A percentile compares a stretch with the other conserved stretches of the same genome.
These are phyloP conservation scores for Melampsora americana DNA, from an alignment of 1,284 basidiomycete genomes.

Conservation along the genomic window DNA sequence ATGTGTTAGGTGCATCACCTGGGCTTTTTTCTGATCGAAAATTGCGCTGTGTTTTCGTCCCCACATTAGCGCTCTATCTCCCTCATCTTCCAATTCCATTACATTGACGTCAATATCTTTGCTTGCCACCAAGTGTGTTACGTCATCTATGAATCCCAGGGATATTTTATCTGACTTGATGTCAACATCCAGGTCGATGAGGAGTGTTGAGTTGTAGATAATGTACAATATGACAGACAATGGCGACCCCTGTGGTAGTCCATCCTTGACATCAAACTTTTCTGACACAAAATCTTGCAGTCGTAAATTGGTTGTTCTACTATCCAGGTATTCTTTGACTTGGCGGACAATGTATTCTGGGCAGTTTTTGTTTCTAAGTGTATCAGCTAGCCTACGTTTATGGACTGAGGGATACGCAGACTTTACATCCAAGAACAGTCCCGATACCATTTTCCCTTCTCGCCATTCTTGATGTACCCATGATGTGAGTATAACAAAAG, in stretches of 20 bases:
- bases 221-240: background rate
- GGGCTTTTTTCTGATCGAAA: constrained; percentile 11
- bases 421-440: background rate
- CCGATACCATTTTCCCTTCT: background rate
- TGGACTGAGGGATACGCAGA: background rate
- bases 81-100: background rate
- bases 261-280: background rate
- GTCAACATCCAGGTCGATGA: background rate
- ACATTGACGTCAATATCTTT: background rate
- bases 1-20: background rate
- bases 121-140: background rate
- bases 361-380: background rate
- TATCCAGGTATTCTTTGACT: too few species aligned
- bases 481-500: background rate
- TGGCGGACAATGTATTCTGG: background rate
- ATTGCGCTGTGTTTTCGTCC: background rate
- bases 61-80: background rate
- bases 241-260: background rate
- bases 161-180: background rate
- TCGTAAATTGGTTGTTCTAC: too few species aligned
- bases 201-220: background rate
- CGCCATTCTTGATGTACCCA: background rate
- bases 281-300: too few species aligned
- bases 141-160: constrained; percentile 9
- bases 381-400: background rate